Percentiles rank a stretch among this genome's conserved stretches.
Evolutionary conservation across 2,329 filamentous ascomycete genomes (phyloP).

Genomic region (Exophiala bonariae): DNA sequence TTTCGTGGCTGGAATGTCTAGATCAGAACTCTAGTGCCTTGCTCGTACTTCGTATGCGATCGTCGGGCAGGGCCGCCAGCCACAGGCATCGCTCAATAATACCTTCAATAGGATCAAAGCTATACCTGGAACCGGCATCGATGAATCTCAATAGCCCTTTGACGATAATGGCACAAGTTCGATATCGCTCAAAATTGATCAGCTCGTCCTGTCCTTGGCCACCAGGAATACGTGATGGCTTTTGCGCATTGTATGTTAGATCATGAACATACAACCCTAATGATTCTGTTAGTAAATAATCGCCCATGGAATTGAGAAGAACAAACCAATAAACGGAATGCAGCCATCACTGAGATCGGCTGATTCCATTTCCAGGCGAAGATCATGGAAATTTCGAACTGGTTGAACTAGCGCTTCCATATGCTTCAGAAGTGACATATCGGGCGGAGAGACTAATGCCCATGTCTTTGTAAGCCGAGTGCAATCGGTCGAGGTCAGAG

Average conservation of each 20-base stretch:
- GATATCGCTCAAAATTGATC: constrained; percentile 67
- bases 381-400: constrained; percentile 62
- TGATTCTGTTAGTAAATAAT: constrained; percentile 10
- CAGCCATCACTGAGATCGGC: constrained; percentile 60
- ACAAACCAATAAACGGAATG: constrained; percentile 64
- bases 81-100: constrained; percentile 64
- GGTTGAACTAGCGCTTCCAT: constrained; percentile 64
- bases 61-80: constrained; percentile 61
- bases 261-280: constrained; percentile 65
- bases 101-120: constrained; percentile 57
- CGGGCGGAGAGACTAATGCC: constrained; percentile 55
- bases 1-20: no score
- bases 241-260: constrained; percentile 67
- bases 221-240: constrained; percentile 57
- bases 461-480: constrained; percentile 60
- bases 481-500: constrained; percentile 60
- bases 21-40: constrained; percentile 37
- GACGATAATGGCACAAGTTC: constrained; percentile 64
- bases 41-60: constrained; percentile 53
- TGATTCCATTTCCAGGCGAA: constrained; percentile 65
- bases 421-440: constrained; percentile 56
- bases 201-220: constrained; percentile 53
- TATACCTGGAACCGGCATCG: constrained; percentile 64
- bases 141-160: constrained; percentile 64
- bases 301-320: not conserved